Percentiles rank a stretch among this genome's conserved stretches.
Evolutionary conservation across 2,329 filamentous ascomycete species (phyloP).

Genomic region (Aspergillus tubingensis): DNA sequence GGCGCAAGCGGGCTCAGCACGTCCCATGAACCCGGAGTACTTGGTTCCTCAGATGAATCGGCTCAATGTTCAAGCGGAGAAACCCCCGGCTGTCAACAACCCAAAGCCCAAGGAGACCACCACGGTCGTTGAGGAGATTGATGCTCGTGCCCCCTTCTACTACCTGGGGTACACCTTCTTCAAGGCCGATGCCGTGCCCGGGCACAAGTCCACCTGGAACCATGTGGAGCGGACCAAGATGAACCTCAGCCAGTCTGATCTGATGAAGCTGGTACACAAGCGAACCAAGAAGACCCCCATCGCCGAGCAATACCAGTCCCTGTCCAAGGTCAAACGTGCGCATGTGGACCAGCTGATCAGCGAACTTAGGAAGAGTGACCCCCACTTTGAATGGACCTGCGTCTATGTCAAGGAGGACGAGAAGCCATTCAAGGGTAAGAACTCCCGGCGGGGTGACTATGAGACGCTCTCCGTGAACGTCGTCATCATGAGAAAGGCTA

Average conservation of each 20-base stretch:
- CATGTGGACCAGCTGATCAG: slow-evolving; percentile 41
- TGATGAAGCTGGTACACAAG: slow-evolving; percentile 33
- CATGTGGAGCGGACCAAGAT: slow-evolving; percentile 32
- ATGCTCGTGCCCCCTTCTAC: slow-evolving; percentile 21
- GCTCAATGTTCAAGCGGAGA: slow-evolving; percentile 19
- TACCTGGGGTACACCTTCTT: slow-evolving; percentile 40
- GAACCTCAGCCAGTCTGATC: slow-evolving; percentile 34
- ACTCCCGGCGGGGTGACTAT: slow-evolving; percentile 29
- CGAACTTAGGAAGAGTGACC: slow-evolving; percentile 32
- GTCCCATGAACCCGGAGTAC: slow-evolving; percentile 13
- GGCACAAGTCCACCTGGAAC: slow-evolving; percentile 34
- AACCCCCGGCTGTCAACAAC: slow-evolving; percentile 1
- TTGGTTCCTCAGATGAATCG: slow-evolving; percentile 22
- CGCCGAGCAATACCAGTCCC: slow-evolving; percentile 31
- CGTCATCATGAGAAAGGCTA: slow-evolving; percentile 35
- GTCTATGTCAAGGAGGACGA: slow-evolving; percentile 39
- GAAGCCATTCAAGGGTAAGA: slow-evolving; percentile 30
- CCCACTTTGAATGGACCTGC: slow-evolving; percentile 39
- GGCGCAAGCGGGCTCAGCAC: slow-evolving; percentile 12
- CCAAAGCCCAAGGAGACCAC: slow-evolving; percentile 7
- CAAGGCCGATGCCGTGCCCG: slow-evolving; percentile 33
- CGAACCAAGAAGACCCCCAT: slow-evolving; percentile 30
- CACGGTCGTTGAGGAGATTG: slow-evolving; percentile 9
- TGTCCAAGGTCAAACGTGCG: slow-evolving; percentile 31
- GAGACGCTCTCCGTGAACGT: slow-evolving; percentile 38